Base-by-base conservation (phyloP, 805 yeast species). In the Hanseniaspora jakobsenii region DNA sequence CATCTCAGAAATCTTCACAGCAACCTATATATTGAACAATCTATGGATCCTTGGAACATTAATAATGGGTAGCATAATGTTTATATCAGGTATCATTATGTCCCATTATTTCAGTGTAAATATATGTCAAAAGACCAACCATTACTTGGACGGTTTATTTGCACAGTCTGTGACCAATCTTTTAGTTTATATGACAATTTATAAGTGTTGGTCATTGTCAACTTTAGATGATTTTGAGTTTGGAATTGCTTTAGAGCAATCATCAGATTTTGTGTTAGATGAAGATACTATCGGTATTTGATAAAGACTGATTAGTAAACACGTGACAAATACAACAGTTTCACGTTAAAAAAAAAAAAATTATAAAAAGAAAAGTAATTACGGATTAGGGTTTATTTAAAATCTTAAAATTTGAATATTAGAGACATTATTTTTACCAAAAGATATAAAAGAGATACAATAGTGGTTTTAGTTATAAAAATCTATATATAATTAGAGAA, bases 151-250 rank as follows among this genome's bases (percentile, higher is more conserved):
- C 57, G 97, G 97, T 1, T 61, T 85, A 24, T 80, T 89, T 56
- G 84, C 87, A 55, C 91, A 85, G 26, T 73, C 91, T 21, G 55
- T 85, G 28, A 74, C 94, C 57, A 84, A 84, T 57, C 58, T 85
- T 39, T 81, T 85, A 55, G 72, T 94, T 3, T 65, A 81, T 45
- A 86, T 91, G 94, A 89, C 91, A 97, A 69, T 89, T 41, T 89
- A 86, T 67, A 87, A 91, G 63, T 84, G 77, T 53, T 89, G 97
- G 95, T 96, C 87, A 56, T 85, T 87, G 72, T 79, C 89, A 42
- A 91, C 97, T 10, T 77, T 78, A 47, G 97, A 89, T 55, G 97
- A 91, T 60, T 75, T 89, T 53, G 98, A 89, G 63, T 91, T 89
- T 61, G 75, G 85, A 38, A 91, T 84, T 41, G 75, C 34, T 68